Evolutionary conservation across 805 yeast genomes (phyloP).

Genomic region (Cyberlindnera mississippiensis): DNA sequence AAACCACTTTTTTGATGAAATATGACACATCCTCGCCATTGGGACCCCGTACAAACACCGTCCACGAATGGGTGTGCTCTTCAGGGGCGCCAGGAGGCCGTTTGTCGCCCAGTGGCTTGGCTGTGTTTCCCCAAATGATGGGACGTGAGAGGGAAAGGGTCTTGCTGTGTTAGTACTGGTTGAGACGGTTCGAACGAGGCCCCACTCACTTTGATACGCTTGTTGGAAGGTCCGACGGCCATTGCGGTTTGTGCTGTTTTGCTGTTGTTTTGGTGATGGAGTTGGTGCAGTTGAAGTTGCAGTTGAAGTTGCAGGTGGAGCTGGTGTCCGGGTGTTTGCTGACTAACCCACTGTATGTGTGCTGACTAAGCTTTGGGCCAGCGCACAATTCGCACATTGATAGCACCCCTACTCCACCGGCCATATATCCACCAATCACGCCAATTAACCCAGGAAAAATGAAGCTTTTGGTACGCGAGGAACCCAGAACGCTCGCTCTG

Average conservation of each 20-base stretch:
- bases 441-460: too few species aligned
- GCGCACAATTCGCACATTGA: too few species aligned
- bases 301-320: neutral
- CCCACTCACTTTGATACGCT: constrained; percentile 15
- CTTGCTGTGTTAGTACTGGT: constrained; percentile 22
- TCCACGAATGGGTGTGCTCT: constrained; percentile 96
- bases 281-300: neutral
- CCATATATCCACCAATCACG: too few species aligned
- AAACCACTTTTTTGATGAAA: constrained; percentile 83
- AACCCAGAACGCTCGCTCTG: constrained; percentile 39
- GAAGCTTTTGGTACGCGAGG: constrained; percentile 35
- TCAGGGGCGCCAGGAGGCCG: constrained; percentile 63
- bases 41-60: constrained; percentile 84
- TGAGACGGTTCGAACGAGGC: neutral
- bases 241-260: constrained; percentile 1
- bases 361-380: too few species aligned
- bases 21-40: constrained; percentile 73
- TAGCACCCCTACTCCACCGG: neutral
- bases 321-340: neutral
- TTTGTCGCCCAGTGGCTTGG: constrained; percentile 57
- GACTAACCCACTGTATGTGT: neutral
- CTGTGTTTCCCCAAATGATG: constrained; percentile 75
- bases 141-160: constrained; percentile 74
- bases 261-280: neutral
- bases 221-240: constrained; percentile 16